Base-by-base conservation (phyloP, 768 basidiomycete species). In the Amanita exitialis region DNA sequence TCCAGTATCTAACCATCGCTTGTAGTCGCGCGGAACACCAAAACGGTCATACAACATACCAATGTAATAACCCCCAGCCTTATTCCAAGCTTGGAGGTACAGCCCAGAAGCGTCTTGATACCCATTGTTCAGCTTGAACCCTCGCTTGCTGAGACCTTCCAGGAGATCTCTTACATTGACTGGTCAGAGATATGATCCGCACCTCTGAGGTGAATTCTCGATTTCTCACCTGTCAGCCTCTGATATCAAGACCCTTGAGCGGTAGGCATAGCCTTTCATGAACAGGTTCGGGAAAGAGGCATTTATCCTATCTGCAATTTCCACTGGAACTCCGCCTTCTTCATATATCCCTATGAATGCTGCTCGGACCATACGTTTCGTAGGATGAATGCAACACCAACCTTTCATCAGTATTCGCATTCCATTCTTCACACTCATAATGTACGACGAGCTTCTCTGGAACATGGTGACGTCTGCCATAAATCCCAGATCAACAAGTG, bases 1-100 rank as follows among this genome's bases (percentile, higher is more conserved):
- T 32, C 82, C 82, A 20, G 75, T 73, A 55, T 81, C 79, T 80
- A 47, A 32, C 32, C 32, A 32, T 13, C 16, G 21, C n/a, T 15
- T 49, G 3, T 32, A 16, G 21, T n/a, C n/a, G 9, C 5, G 3
- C 4, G 7, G n/a, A 21, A 21, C 44, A 44, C 13, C 18, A 16
- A 7, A 37, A 18, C 3, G 23, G 7, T 23, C 16, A 7, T 28
- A 12, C 7, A 32, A 49, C 66, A 23, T 52, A 78, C 84, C 82
- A 1, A 85, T 64, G 62, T 87, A 87, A 62, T 82, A 86, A 5
- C 86, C 82, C 18, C 82, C 83, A 0, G 66, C 77, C 36, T 68
- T 70, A 6, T 60, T 61, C 61, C 70, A 77, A 12, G 73, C 74
- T n/a, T 78, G 62, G 37, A 75, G 64, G 8, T 74, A 51, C 53